Evolutionary conservation across 2,329 filamentous ascomycete genomes (phyloP).

Genomic region (Rutstroemia sp.): DNA sequence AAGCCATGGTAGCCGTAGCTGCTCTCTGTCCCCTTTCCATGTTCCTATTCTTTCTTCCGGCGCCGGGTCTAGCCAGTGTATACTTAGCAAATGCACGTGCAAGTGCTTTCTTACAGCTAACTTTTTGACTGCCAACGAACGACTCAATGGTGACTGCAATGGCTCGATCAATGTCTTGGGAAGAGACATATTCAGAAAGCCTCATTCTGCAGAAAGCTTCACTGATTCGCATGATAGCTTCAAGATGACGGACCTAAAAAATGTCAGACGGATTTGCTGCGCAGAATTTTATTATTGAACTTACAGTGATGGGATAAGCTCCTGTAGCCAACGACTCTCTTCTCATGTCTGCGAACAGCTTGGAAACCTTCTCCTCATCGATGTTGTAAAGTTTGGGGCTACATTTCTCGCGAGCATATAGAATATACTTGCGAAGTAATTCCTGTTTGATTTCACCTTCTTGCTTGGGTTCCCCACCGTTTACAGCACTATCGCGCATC

Average conservation of each 20-base stretch:
- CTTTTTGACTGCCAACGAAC: slow-evolving; percentile 93
- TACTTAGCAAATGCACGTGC: slow-evolving; percentile 96
- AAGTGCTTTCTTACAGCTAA: slow-evolving; percentile 95
- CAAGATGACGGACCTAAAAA: slow-evolving; percentile 81
- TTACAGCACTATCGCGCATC: slow-evolving; percentile 31
- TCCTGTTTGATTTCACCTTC: slow-evolving; percentile 81
- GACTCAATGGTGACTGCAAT: slow-evolving; percentile 96
- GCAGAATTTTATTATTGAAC: slow-evolving; percentile 30
- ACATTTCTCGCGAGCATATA: slow-evolving; percentile 87
- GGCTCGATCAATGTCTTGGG: slow-evolving; percentile 88
- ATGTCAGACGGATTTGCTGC: neutral
- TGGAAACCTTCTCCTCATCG: slow-evolving; percentile 92
- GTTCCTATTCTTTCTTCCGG: slow-evolving; percentile 24
- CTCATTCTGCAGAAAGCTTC: slow-evolving; percentile 98
- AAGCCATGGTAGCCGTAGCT: slow-evolving; percentile 17
- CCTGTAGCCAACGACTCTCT: slow-evolving; percentile 88
- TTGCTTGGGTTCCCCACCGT: slow-evolving; percentile 41
- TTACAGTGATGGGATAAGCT: slow-evolving; percentile 94
- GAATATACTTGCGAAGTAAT: slow-evolving; percentile 88
- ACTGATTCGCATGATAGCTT: slow-evolving; percentile 93
- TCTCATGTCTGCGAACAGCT: slow-evolving; percentile 93
- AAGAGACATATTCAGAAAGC: slow-evolving; percentile 87
- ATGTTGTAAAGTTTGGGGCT: slow-evolving; percentile 93
- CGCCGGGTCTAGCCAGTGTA: slow-evolving; percentile 41
- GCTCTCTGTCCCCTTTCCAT: slow-evolving; percentile 18